Conservation (phyloP, 805 yeast species). For the Wickerhamiella australiensis region DNA sequence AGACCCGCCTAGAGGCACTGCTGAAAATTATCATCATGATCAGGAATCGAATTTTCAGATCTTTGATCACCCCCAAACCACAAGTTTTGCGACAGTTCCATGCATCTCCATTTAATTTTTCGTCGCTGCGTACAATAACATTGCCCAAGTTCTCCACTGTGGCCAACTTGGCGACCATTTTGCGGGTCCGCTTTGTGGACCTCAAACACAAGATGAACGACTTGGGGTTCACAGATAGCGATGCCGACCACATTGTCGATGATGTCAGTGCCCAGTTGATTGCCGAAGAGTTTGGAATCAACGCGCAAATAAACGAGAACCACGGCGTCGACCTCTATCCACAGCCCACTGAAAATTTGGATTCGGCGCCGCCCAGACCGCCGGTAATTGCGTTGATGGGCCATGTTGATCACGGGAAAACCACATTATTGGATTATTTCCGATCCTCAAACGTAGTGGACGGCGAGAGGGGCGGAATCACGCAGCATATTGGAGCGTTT, state of each 20-base stretch:
- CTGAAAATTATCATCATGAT: not conserved
- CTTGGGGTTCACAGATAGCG: slow-evolving; percentile 61
- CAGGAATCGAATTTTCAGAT: not conserved
- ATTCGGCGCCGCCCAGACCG: slow-evolving; percentile 51
- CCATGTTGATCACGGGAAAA: slow-evolving; percentile 97
- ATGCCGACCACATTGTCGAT: slow-evolving; percentile 68
- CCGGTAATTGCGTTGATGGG: slow-evolving; percentile 98
- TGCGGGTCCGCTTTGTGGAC: slow-evolving; percentile 51
- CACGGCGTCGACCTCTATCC: slow-evolving; percentile 51
- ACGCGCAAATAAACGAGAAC: slow-evolving; percentile 41
- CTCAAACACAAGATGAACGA: slow-evolving; percentile 46
- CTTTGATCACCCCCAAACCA: not conserved
- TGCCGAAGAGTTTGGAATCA: slow-evolving; percentile 80
- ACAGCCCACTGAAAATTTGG: slow-evolving; percentile 34
- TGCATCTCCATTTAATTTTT: not conserved
- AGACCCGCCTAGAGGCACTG: too few relatives aligned
- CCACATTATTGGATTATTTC: slow-evolving; percentile 79
- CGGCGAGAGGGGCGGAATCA: slow-evolving; percentile 88
- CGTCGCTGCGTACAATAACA: slow-evolving; percentile 13
- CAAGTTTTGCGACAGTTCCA: not conserved
- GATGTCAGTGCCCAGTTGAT: slow-evolving; percentile 74
- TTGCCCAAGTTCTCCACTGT: slow-evolving; percentile 72
- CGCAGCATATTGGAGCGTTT: slow-evolving; percentile 97
- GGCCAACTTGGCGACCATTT: slow-evolving; percentile 59
- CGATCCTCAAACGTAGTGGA: slow-evolving; percentile 75